These are phyloP conservation scores for Pseudocercospora pini-densiflorae DNA, from an alignment of 2,329 filamentous ascomycete species.

Conservation along the genomic window DNA sequence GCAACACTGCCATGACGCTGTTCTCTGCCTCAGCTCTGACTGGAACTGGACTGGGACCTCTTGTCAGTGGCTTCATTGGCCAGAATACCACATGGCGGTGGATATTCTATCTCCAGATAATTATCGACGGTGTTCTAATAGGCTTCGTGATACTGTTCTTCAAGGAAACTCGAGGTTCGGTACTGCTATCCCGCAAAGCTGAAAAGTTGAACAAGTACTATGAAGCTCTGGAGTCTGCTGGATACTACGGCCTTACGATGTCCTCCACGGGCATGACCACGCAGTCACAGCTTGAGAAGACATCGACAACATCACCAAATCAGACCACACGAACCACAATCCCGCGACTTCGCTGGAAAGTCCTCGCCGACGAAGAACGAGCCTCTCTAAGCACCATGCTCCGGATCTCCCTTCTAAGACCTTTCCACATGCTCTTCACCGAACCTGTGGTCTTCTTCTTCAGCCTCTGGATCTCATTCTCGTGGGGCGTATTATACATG, in stretches of 20 bases:
- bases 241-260: slow-evolving; percentile 62
- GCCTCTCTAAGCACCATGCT: slow-evolving; percentile 72
- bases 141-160: slow-evolving; percentile 70
- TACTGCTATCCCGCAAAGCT: slow-evolving; percentile 78
- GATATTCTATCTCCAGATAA: slow-evolving; percentile 86
- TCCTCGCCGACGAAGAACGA: slow-evolving; percentile 77
- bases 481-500: slow-evolving; percentile 87
- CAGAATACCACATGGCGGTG: slow-evolving; percentile 75
- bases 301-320: slow-evolving; percentile 35
- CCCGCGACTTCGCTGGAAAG: slow-evolving; percentile 70
- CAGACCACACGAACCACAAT: slow-evolving; percentile 11
- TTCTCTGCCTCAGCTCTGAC: slow-evolving; percentile 80
- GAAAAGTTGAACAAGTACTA: slow-evolving; percentile 78
- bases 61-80: slow-evolving; percentile 72
- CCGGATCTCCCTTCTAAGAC: slow-evolving; percentile 72
- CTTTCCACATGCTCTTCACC: slow-evolving; percentile 76
- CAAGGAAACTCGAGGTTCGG: slow-evolving; percentile 79
- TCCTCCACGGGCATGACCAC: slow-evolving; percentile 36
- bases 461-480: slow-evolving; percentile 86
- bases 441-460: slow-evolving; percentile 85
- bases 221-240: slow-evolving; percentile 68
- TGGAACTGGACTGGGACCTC: slow-evolving; percentile 78
- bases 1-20: slow-evolving; percentile 88
- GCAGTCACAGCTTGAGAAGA: slow-evolving; percentile 16
- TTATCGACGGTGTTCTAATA: slow-evolving; percentile 68